These are phyloP conservation scores for Neurospora cerealis DNA, from an alignment of 495 filamentous ascomycete species.

Conservation along the genomic window DNA sequence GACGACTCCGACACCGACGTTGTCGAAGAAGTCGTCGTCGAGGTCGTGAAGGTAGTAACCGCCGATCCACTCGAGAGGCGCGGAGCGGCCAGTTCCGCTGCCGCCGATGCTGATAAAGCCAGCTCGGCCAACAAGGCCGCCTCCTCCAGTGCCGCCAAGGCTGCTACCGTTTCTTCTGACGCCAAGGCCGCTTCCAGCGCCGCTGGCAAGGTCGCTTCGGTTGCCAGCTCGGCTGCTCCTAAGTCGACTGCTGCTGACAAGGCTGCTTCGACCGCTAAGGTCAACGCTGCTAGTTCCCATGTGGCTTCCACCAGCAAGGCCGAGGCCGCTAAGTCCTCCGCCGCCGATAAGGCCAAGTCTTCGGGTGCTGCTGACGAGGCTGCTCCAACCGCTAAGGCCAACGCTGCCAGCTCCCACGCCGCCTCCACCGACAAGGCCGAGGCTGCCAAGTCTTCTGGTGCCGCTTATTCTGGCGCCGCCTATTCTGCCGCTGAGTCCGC, in stretches of 20 bases:
- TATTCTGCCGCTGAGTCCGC: neutral
- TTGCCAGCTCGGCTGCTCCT: neutral
- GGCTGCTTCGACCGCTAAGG: neutral
- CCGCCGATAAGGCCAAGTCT: too few species aligned
- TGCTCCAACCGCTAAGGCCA: neutral
- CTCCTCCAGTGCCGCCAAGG: neutral
- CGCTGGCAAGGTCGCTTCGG: neutral
- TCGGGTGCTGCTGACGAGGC: too few species aligned
- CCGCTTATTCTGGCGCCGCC: neutral
- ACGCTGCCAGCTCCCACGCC: neutral
- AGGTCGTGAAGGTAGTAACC: neutral
- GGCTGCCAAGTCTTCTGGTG: neutral
- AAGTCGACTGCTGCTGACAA: neutral
- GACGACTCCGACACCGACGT: neutral
- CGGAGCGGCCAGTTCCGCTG: neutral
- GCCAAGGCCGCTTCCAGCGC: neutral
- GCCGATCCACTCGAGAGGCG: neutral
- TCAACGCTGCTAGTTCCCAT: neutral
- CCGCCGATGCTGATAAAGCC: neutral
- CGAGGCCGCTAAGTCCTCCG: neutral
- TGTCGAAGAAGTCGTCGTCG: neutral
- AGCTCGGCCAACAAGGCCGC: neutral
- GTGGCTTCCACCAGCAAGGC: neutral
- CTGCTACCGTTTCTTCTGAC: neutral
- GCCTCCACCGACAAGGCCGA: neutral